A percentile compares a stretch with the other conserved stretches of the same genome.
These are phyloP conservation scores for Platanthera guangdongensis DNA, from an alignment of 106 monocot genomes.

Conservation along the genomic window DNA sequence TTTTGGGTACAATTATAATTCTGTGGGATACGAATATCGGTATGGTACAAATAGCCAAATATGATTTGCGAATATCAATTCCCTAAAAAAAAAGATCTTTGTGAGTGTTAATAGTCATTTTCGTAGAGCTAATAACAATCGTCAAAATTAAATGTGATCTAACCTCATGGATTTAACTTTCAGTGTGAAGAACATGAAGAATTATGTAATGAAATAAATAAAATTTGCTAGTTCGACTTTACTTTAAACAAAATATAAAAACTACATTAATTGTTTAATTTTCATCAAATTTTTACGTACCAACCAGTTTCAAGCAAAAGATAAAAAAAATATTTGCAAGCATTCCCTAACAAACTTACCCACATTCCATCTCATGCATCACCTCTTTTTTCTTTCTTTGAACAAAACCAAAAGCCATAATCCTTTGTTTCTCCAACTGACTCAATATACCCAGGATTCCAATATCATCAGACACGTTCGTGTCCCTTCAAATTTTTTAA, in stretches of 20 bases:
- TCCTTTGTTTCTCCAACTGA: constrained; percentile 36
- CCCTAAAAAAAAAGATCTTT: too few species aligned
- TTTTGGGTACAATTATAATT: too few species aligned
- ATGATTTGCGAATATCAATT: too few species aligned
- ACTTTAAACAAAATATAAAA: neutral
- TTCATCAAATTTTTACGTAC: neutral
- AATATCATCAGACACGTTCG: constrained; percentile 4
- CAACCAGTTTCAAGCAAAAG: neutral
- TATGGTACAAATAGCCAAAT: too few species aligned
- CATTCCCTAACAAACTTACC: neutral
- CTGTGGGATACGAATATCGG: too few species aligned
- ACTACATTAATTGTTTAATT: neutral
- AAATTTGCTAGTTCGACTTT: neutral
- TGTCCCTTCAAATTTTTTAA: constrained; percentile 12
- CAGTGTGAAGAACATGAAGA: constrained; percentile 1
- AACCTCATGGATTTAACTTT: neutral
- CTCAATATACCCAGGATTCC: constrained; percentile 35
- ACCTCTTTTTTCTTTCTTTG: neutral
- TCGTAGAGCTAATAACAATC: too few species aligned
- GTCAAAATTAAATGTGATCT: neutral
- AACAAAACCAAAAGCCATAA: constrained; percentile 8
- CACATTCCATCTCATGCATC: neutral
- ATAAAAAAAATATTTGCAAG: neutral
- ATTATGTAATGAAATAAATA: neutral
- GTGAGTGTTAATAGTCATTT: too few species aligned